Base-by-base conservation (phyloP, 495 filamentous ascomycete species). In the Darksidea phi region DNA sequence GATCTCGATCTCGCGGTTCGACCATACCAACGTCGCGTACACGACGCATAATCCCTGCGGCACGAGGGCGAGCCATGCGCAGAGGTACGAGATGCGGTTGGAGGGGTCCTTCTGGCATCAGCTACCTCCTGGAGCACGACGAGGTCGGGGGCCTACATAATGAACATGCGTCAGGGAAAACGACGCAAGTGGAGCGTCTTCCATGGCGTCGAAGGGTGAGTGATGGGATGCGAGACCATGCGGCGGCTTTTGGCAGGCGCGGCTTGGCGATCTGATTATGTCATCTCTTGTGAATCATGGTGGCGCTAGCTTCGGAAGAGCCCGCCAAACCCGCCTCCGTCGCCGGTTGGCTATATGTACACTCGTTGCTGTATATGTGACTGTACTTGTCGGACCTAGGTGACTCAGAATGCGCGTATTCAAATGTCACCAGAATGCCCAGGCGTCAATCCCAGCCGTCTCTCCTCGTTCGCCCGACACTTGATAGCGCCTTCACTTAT, bases 131-230 rank as follows among this genome's bases (percentile, higher is more conserved):
- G 45, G 6, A 15, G 26, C 54, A 49, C 11, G 12, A 21, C 18
- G 24, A 23, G 49, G 7, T 12, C 57, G 52, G 57, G 57, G n/a
- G 8, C 81, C 61, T 75, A 96, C 92, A 78, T 98, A 98, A 78
- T 95, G 89, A 57, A 98, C 91, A 74, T 97, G 93, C 12, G 95
- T 97, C 49, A 97, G 77, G 53, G 90, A 95, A 50, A 96, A 81
- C 17, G 94, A 97, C 26, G 93, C 90, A 24, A 97, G 77, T 1
- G 89, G 85, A 23, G 82, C 76, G 48, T 74, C 72, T 70, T 75
- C 74, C 54, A 66, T 70, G 37, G 18, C 48, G 23, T 24, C 54
- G 46, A 46, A 12, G 12, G 7, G 1, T 38, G 48, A 43, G 46
- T 23, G 47, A 10, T 15, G 26, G 17, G 15, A 0, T 47, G 38